Base-by-base conservation (phyloP, 2,329 filamentous ascomycete species). In the Trichoderma guizhouense region DNA sequence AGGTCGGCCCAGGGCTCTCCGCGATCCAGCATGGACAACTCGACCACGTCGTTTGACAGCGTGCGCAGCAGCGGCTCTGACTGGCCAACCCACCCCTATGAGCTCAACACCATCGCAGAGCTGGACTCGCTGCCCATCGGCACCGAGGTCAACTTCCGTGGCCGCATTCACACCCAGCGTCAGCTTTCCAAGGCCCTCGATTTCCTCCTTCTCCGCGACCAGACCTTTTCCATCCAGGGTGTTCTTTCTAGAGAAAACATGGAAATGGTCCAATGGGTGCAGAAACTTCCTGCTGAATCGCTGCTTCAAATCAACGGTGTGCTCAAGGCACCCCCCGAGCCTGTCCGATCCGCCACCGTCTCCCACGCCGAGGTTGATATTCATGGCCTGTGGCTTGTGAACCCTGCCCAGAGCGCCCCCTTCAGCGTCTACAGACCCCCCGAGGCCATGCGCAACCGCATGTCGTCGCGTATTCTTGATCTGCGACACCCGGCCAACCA, bases 211-310 rank as follows among this genome's bases (percentile, higher is more conserved):
- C 92, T 97, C 78, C 91, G 95, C 70, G 93, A 97, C 82, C 92
- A 95, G 82, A 90, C 92, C 14, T 86, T 88, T 75, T 96, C 94
- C 28, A 89, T 97, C 66, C 95, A 98, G 81, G 94, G 93, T 73
- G 93, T 97, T 3, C 84, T 98, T 18, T 73, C 80, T 70, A 80
- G 79, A 75, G 80, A 79, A 73, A 83, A 77, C 84, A 90, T 74
- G 88, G 89, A 92, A 76, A 95, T 97, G 87, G 86, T 97, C 32
- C 91, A 93, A 78, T 97, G 94, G 92, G 93, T 93, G 3, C 93
- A 97, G 81, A 93, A 93, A 79, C 85, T 97, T 60, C 90, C 91
- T 69, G 85, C 91, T 7, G 95, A 97, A 79, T 92, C 90, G 8
- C 88, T 97, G 65, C 90, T 97, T 6, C 88, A 93, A 71, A 89